Evolutionary conservation across 129 eudicot genomes (phyloP).

Genomic region (Artemisia annua): DNA sequence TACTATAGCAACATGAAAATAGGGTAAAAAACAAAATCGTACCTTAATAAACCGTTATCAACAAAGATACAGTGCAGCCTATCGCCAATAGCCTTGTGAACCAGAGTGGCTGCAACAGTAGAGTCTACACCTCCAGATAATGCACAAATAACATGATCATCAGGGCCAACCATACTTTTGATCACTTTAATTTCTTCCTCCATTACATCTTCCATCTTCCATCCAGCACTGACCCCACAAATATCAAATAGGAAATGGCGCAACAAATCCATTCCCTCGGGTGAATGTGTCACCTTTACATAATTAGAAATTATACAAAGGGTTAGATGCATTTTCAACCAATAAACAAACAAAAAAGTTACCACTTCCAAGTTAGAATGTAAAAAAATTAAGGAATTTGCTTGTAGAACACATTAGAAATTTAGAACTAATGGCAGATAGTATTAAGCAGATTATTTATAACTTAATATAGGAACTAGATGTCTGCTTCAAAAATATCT

Average conservation of each 20-base stretch:
- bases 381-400: not conserved
- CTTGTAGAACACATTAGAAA: not conserved
- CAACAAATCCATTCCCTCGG: conserved; percentile 78
- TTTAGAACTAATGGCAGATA: not conserved
- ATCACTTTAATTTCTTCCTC: conserved; percentile 79
- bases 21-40: conserved; percentile 10
- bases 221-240: conserved; percentile 73
- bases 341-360: not conserved
- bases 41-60: conserved; percentile 90
- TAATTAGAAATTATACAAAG: not conserved
- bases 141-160: conserved; percentile 95
- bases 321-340: not conserved
- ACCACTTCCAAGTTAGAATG: too few relatives aligned
- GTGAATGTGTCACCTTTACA: conserved; percentile 88
- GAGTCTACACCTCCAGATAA: conserved; percentile 97
- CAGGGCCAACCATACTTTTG: conserved; percentile 59
- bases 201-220: conserved; percentile 91
- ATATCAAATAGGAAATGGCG: conserved; percentile 68
- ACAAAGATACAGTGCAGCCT: conserved; percentile 93
- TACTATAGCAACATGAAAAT: not conserved
- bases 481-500: not conserved
- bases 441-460: not conserved
- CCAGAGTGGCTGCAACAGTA: conserved; percentile 96
- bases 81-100: conserved; percentile 90
- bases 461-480: not conserved